Conservation (phyloP, 75 land plant species). For the Cryptomeria japonica region DNA sequence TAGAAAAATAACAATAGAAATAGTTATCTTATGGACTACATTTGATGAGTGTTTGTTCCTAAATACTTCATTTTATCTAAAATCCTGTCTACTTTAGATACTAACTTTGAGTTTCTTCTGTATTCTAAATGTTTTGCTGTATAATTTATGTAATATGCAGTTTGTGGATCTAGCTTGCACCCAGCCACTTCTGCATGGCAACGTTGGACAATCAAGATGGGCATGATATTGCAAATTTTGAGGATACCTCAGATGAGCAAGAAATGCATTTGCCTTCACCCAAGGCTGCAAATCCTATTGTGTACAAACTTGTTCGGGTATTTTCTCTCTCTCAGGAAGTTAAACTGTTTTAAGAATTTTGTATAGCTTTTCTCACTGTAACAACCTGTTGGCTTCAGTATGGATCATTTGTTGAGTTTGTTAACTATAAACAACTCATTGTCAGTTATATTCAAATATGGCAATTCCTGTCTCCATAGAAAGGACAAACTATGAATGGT, state of each 20-base stretch:
- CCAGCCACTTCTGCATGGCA: neutral
- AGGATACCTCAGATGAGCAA: neutral
- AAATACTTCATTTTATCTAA: neutral
- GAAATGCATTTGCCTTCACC: neutral
- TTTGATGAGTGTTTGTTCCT: neutral
- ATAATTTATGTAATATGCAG: neutral
- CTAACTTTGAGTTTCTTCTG: neutral
- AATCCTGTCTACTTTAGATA: neutral
- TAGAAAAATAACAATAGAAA: neutral
- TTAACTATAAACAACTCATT: neutral
- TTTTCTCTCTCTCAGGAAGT: neutral
- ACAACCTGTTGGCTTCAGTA: neutral
- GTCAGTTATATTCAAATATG: neutral
- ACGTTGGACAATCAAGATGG: neutral
- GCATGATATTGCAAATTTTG: neutral
- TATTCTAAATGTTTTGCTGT: neutral
- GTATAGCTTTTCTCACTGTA: neutral
- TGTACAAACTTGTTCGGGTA: conserved; percentile 3
- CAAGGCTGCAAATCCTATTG: neutral
- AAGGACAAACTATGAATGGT: neutral
- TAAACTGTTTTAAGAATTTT: neutral
- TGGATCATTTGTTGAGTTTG: neutral
- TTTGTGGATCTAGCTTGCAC: neutral
- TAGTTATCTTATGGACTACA: neutral
- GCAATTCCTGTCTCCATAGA: neutral